These are phyloP conservation scores for Tricholoma flavovirens DNA, from an alignment of 768 basidiomycete genomes.

Conservation along the genomic window DNA sequence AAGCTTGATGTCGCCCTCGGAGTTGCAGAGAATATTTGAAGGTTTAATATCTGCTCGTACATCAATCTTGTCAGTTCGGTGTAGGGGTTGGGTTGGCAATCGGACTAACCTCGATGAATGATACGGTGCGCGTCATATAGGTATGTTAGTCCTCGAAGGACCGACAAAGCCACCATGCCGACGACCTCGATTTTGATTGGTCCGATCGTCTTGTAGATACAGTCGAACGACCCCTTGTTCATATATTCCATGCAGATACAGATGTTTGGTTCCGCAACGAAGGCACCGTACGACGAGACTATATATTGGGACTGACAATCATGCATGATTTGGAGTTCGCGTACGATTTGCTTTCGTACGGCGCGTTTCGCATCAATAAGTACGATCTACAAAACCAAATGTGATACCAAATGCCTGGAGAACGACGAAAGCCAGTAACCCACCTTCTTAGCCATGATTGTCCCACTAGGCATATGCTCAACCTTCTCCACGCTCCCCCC, in stretches of 20 bases:
- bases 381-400: slow-evolving; percentile 61
- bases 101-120: slow-evolving; percentile 88
- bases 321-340: slow-evolving; percentile 98
- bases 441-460: slow-evolving; percentile 98
- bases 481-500: slow-evolving; percentile 97
- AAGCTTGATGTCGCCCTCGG: slow-evolving; percentile 93
- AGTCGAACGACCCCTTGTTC: slow-evolving; percentile 91
- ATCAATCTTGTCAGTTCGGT: not conserved
- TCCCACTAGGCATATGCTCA: slow-evolving; percentile 83
- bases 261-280: slow-evolving; percentile 93
- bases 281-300: slow-evolving; percentile 95
- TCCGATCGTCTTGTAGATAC: slow-evolving; percentile 92
- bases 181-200: slow-evolving; percentile 91
- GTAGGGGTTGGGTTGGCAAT: not conserved
- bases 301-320: slow-evolving; percentile 91
- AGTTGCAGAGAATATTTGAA: slow-evolving; percentile 94
- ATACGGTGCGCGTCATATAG: slow-evolving; percentile 96
- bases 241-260: slow-evolving; percentile 98
- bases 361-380: slow-evolving; percentile 94
- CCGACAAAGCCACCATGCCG: slow-evolving; percentile 86
- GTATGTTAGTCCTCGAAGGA: slow-evolving; percentile 93
- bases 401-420: not conserved
- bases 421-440: slow-evolving; percentile 18
- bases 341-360: slow-evolving; percentile 93
- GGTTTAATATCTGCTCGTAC: slow-evolving; percentile 88